Evolutionary conservation across 805 yeast genomes (phyloP).

Genomic region (Saturnispora diversa): DNA sequence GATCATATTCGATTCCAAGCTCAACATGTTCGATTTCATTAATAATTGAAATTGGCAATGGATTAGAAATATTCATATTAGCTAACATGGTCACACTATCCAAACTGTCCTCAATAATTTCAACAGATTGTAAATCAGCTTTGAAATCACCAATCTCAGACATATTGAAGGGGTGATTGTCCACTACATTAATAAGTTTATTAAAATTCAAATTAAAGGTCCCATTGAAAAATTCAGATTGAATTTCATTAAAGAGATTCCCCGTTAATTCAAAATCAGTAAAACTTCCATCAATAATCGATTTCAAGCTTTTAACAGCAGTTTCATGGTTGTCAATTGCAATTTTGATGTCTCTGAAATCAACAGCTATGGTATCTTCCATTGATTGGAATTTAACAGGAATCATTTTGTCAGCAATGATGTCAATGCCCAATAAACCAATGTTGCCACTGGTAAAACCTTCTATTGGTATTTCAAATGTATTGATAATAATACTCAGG

Average conservation of each 20-base stretch:
- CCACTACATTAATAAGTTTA: neutral
- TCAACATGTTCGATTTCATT: slow-evolving; percentile 21
- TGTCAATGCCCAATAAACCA: neutral
- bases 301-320: neutral
- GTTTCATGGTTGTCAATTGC: slow-evolving; percentile 5
- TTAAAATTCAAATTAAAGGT: slow-evolving; percentile 1
- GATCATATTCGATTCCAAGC: slow-evolving; percentile 24
- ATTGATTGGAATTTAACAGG: no score
- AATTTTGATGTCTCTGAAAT: neutral
- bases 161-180: no score
- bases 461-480: neutral
- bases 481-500: neutral
- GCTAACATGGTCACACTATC: slow-evolving; percentile 24
- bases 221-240: slow-evolving; percentile 11
- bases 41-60: slow-evolving; percentile 24
- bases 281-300: neutral
- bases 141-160: neutral
- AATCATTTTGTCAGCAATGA: neutral
- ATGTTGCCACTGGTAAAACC: neutral
- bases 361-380: neutral
- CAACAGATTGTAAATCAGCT: slow-evolving; percentile 13
- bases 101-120: slow-evolving; percentile 26
- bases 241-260: neutral
- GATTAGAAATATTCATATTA: slow-evolving; percentile 30
- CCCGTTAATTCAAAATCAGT: neutral